Evolutionary conservation across 495 filamentous ascomycete species (phyloP), one percentile per base, ranked within the genome.

Genomic region (Penicillium steckii): DNA sequence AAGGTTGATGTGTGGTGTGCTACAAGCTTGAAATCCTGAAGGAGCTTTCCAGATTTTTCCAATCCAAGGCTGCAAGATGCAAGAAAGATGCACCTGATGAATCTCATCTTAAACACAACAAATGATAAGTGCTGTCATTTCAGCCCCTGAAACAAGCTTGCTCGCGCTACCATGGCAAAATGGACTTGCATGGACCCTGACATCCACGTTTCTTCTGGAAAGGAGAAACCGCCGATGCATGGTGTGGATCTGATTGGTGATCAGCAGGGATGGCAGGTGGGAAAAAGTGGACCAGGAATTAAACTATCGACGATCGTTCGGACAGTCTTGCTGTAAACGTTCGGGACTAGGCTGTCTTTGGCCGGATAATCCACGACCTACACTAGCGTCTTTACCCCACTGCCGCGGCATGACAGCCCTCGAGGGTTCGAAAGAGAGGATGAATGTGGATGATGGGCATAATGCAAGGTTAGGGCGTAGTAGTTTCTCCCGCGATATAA

Each of bases 241-340:
- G 10, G 33, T 37, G 33, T 37, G 33, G 33, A 37, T 3, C 33
- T 2, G 5, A 8, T 37, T 37, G 13, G 8, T 37, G 33, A 54
- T 15, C 15, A 56, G 21, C 47, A 49, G 35, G 47, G 35, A 49
- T 49, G 35, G 46, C 32, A 37, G 35, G 35, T 17, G 4, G 13
- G 18, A 42, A 8, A 33, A 12, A 23, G 47, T 30, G 30, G 23
- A 30, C 13, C n/a, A 26, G 23, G 40, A 40, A 49, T 49, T 49
- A 42, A 49, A 49, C 47, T 49, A 38, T 49, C 18, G 48, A 26
- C 48, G 48, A 50, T 50, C 48, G 38, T 15, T 50, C 48, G 48
- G 48, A 25, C 19, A 27, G 17, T 30, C 23, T 12, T 50, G 37
- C 48, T 50, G n/a, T 25, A 50, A 50, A 50, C 38, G 48, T 24